A percentile compares a stretch with the other conserved stretches of the same genome.
Conservation (phyloP, 805 yeast genomes). For the Vanderwaltozyma tropicalis region DNA sequence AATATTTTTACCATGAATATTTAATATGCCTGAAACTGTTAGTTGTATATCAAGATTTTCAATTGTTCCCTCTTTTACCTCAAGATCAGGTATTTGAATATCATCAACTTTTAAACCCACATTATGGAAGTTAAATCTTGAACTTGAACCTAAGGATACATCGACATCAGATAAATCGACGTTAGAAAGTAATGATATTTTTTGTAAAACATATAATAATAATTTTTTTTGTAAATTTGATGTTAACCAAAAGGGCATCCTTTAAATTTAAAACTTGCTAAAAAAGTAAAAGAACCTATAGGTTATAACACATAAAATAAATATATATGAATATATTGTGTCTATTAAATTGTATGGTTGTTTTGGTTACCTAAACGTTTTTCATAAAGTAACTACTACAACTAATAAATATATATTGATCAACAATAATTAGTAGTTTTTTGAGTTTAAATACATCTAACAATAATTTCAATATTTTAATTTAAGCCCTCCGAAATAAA, state of each 20-base stretch:
- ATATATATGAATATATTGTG: no score
- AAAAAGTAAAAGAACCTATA: neutral
- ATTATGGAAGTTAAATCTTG: conserved; percentile 43
- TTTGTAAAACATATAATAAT: conserved; percentile 68
- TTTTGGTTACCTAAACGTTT: no score
- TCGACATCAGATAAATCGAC: conserved; percentile 74
- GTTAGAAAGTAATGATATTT: conserved; percentile 70
- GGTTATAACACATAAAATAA: neutral
- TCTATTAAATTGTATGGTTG: no score
- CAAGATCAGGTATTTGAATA: conserved; percentile 53
- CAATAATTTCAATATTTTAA: no score
- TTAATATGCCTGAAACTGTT: conserved; percentile 62
- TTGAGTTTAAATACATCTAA: no score
- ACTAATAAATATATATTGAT: neutral
- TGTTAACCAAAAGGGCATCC: conserved; percentile 58
- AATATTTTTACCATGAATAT: conserved; percentile 46
- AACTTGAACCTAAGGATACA: conserved; percentile 57
- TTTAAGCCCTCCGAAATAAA: no score
- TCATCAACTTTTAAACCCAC: conserved; percentile 65
- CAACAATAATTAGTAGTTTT: no score
- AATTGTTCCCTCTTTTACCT: conserved; percentile 51
- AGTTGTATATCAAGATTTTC: conserved; percentile 46
- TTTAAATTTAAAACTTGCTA: conserved; percentile 27
- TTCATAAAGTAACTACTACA: no score
- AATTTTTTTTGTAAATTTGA: conserved; percentile 77